phyloP scores from a whole-genome alignment of 2,329 filamentous ascomycete genomes.

The Conoideocrella luteorostrata region DNA sequence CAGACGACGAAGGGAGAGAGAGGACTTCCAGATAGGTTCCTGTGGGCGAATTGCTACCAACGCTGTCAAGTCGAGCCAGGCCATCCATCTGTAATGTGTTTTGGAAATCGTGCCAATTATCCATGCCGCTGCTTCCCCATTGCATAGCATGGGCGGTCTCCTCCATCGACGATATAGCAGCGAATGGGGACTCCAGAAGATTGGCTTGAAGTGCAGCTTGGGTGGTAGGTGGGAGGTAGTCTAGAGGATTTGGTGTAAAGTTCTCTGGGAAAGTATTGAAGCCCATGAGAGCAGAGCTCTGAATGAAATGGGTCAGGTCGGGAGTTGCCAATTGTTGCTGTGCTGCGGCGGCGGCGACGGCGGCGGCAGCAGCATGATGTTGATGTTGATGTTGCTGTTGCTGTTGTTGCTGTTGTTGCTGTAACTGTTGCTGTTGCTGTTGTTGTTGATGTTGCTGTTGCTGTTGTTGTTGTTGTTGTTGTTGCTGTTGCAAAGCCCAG shows the following conservation, averaged over 20 bases:
- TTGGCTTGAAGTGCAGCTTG: conserved; percentile 59
- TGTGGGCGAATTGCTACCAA: conserved; percentile 39
- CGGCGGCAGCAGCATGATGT: conserved; percentile 19
- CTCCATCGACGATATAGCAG: conserved; percentile 49
- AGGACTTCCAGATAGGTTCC: conserved; percentile 72
- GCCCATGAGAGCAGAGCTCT: conserved; percentile 50
- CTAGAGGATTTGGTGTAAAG: conserved; percentile 51
- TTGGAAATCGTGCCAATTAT: conserved; percentile 76
- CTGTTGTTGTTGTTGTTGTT: conserved; percentile 31
- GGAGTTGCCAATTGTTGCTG: conserved; percentile 32
- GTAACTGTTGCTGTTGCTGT: conserved; percentile 14
- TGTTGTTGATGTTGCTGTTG: conserved; percentile 25
- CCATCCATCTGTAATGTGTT: conserved; percentile 49
- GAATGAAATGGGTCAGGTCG: conserved; percentile 48
- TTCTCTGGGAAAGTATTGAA: conserved; percentile 46
- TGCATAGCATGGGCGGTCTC: conserved; percentile 48
- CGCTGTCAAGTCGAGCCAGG: conserved; percentile 32
- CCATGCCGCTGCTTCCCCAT: conserved; percentile 57
- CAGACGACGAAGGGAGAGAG: conserved; percentile 73
- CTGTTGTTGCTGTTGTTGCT: conserved; percentile 29
- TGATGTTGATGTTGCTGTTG: conserved; percentile 37
- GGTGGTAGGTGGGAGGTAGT: conserved; percentile 55
- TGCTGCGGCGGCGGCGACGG: conserved; percentile 19
- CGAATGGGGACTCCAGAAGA: conserved; percentile 59
- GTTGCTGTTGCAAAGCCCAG: conserved; percentile 55